A percentile compares a stretch with the other conserved stretches of the same genome.
Evolutionary conservation across 768 basidiomycete genomes (phyloP).

Genomic region (Ephemerocybe angulata): DNA sequence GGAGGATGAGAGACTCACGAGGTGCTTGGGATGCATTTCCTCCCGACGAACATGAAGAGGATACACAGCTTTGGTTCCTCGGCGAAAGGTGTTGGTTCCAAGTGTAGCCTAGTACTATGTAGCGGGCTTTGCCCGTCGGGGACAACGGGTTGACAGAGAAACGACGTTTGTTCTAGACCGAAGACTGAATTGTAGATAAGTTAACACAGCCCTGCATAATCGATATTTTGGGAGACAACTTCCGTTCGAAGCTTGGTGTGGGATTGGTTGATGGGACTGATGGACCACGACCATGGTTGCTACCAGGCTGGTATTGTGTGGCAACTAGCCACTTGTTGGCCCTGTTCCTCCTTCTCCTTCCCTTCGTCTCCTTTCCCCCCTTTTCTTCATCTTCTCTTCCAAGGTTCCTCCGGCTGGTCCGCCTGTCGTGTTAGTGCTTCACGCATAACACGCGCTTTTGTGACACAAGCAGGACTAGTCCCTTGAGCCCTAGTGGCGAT

Average conservation of each 20-base stretch:
- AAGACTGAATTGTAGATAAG: not conserved
- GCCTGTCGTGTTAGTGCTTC: conserved; percentile 4
- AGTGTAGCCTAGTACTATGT: conserved; percentile 27
- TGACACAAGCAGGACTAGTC: conserved; percentile 10
- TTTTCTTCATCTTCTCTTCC: conserved; percentile 17
- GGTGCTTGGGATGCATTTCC: conserved; percentile 6
- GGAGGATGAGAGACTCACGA: conserved; percentile 9
- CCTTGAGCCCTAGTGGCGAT: conserved; percentile 43
- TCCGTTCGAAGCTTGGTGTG: too few species aligned
- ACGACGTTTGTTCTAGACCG: not conserved
- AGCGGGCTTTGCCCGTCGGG: not conserved
- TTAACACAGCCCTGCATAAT: too few species aligned
- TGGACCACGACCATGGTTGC: conserved; percentile 9
- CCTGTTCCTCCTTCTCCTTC: conserved; percentile 14
- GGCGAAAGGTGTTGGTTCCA: conserved; percentile 66
- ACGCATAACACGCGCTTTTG: too few species aligned
- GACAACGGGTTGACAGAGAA: conserved; percentile 7
- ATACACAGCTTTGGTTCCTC: conserved; percentile 53
- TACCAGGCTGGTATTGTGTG: not conserved
- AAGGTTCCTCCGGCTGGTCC: conserved; percentile 22
- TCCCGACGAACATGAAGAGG: conserved; percentile 53
- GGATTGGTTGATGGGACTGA: conserved; percentile 4
- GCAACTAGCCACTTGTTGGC: not conserved
- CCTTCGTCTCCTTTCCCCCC: conserved; percentile 18
- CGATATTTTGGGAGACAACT: too few species aligned